Percentiles rank a stretch among this genome's conserved stretches.
phyloP scores from a whole-genome alignment of 2,329 filamentous ascomycete species.

The Fusarium neocosmosporiellum region DNA sequence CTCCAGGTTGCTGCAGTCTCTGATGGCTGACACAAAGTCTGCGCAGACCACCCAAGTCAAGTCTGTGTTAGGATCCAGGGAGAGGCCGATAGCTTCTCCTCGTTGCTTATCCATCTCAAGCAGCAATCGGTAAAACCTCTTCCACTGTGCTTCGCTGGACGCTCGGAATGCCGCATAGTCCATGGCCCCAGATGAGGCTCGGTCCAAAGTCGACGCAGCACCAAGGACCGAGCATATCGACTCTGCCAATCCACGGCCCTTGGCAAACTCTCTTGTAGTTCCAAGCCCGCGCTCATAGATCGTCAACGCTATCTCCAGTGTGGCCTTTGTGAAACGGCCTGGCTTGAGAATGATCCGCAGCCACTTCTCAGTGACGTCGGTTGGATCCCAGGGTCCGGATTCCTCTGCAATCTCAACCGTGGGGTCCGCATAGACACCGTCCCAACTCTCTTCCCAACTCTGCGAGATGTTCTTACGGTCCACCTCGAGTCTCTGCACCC shows the following conservation, averaged over 20 bases:
- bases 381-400: constrained; percentile 71
- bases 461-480: constrained; percentile 71
- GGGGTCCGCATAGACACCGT: constrained; percentile 71
- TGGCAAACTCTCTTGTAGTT: constrained; percentile 50
- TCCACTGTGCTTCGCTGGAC: constrained; percentile 86
- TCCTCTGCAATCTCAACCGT: constrained; percentile 64
- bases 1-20: constrained; percentile 84
- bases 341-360: constrained; percentile 84
- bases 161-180: constrained; percentile 81
- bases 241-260: constrained; percentile 74
- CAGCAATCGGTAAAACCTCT: constrained; percentile 86
- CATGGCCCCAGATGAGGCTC: constrained; percentile 70
- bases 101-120: constrained; percentile 88
- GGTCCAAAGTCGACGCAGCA: constrained; percentile 73
- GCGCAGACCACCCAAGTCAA: constrained; percentile 88
- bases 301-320: constrained; percentile 83
- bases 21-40: constrained; percentile 81
- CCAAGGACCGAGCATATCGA: constrained; percentile 79
- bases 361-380: constrained; percentile 86
- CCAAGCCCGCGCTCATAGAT: constrained; percentile 79
- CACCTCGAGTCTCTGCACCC: constrained; percentile 79
- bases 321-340: constrained; percentile 81
- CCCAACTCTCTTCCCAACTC: constrained; percentile 78
- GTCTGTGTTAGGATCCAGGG: constrained; percentile 75
- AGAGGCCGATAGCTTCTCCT: constrained; percentile 82